phyloP scores from a whole-genome alignment of 306 rosid species.

The Gleditsia sinensis region DNA sequence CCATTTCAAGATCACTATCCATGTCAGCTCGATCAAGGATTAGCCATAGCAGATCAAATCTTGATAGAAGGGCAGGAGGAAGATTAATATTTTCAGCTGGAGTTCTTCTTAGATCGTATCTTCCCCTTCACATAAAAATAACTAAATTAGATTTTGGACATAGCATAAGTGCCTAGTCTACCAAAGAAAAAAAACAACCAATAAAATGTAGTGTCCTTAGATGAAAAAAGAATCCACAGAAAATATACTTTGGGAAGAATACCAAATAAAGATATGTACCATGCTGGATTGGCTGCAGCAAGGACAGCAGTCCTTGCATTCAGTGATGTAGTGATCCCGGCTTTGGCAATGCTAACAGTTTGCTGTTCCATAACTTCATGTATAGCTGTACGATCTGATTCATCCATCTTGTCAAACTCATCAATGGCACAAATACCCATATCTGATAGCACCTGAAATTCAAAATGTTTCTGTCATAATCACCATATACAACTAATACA shows the following conservation, averaged over 20 bases:
- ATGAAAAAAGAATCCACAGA: background rate
- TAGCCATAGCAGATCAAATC: conserved; percentile 96
- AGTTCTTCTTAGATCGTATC: conserved; percentile 94
- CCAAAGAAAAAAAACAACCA: background rate
- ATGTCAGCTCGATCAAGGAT: conserved; percentile 98
- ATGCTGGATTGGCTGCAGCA: conserved; percentile 99
- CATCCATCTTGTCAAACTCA: conserved; percentile 99
- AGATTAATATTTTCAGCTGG: conserved; percentile 99
- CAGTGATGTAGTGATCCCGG: conserved; percentile 95
- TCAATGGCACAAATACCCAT: conserved; percentile 99
- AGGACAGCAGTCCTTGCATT: conserved; percentile 99
- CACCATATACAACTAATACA: conserved; percentile 26
- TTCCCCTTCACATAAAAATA: conserved; percentile 70
- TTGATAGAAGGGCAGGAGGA: conserved; percentile 92
- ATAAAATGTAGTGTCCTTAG: conserved; percentile 7
- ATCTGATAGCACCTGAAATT: conserved; percentile 87
- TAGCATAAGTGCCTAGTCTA: background rate
- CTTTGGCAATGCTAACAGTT: conserved; percentile 99
- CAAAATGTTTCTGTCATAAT: conserved; percentile 29
- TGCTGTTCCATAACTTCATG: conserved; percentile 99
- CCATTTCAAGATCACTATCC: conserved; percentile 98
- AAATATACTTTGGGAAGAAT: background rate
- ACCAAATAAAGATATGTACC: conserved; percentile 49
- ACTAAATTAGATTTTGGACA: conserved; percentile 37
- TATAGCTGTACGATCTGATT: conserved; percentile 95